Evolutionary conservation across 2,329 filamentous ascomycete species (phyloP), one percentile per base, ranked within the genome.

Genomic region (Fusarium sp.): DNA sequence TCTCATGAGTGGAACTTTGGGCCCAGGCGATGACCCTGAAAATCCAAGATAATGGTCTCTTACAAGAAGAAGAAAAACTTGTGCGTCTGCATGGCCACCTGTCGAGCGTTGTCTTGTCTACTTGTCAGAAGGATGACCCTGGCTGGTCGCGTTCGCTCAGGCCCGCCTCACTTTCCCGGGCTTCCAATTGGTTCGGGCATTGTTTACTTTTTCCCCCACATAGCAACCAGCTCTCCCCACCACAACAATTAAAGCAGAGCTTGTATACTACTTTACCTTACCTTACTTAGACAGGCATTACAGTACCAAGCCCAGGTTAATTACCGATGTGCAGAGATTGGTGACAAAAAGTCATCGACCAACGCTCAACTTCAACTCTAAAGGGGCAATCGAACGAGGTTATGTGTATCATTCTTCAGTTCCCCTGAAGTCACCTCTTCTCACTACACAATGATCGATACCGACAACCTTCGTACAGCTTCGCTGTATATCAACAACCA

Each of bases 401-500:
- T 49, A 75, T 74, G 74, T 72, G 56, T 43, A 69, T 64, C 59
- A 37, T 41, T 50, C 58, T 62, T 41, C 54, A 57, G 42, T 60
- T 63, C 61, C 56, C 42, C 51, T 59, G 50, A 46, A 46, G 44
- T 23, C 53, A 48, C 41, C 39, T 53, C 42, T 53, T 43, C 14
- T 52, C 55, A 79, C 59, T 62, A 87, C 58, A 79, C 59, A 63
- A 88, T 88, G 85, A 83, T 85, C 72, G 87, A 89, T 76, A 80
- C 82, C 54, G 87, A 89, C 43, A 91, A 90, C 75, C 82, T 91
- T 45, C 85, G 85, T 63, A 90, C 89, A 73, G 90, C 90, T 16
- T 91, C 90, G 78, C 83, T 89, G 79, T 91, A 91, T 78, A 90
- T 92, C 81, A 91, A 91, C 81, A 91, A 91, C 76, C 89, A 91